A percentile compares a stretch with the other conserved stretches of the same genome.
Evolutionary conservation across 139 green algal genomes (phyloP).

Genomic region (Chlamydomonas incerta): DNA sequence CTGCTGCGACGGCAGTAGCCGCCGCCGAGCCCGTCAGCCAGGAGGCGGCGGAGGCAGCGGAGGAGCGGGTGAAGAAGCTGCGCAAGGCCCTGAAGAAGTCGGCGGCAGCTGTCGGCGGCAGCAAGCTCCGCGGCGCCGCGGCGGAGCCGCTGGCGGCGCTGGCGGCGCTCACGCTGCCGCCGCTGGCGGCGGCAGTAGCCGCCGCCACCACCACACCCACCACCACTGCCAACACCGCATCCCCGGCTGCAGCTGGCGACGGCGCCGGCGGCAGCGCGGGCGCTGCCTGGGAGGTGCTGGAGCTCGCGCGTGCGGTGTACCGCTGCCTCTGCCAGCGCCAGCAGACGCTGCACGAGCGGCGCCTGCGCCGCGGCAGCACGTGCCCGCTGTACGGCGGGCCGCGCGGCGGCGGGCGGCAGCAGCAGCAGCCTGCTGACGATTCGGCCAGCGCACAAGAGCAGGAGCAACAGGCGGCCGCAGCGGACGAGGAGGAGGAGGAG

Average conservation of each 20-base stretch:
- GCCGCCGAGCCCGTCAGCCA: no score
- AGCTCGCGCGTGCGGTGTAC: not conserved
- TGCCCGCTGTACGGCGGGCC: conserved; percentile 15
- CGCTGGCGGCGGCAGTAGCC: not conserved
- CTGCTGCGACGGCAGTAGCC: no score
- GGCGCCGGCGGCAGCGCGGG: not conserved
- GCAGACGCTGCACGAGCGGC: conserved; percentile 29
- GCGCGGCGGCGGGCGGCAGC: not conserved
- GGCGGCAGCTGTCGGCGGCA: not conserved
- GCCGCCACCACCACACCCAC: not conserved
- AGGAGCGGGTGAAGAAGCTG: not conserved
- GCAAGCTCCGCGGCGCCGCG: no score
- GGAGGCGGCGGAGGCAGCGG: not conserved
- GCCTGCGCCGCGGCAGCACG: not conserved
- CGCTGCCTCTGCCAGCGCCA: conserved; percentile 12
- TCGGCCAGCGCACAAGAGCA: no score
- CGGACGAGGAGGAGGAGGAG: not conserved
- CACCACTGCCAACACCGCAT: not conserved
- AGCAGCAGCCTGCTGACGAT: no score
- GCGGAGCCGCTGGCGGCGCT: not conserved
- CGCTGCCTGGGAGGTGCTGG: not conserved
- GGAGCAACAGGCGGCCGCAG: not conserved
- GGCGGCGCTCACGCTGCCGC: conserved; percentile 10
- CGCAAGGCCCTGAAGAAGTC: conserved; percentile 42
- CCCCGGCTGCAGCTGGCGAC: not conserved